Conservation (phyloP, 768 basidiomycete species). For the Mycena rebaudengoi region DNA sequence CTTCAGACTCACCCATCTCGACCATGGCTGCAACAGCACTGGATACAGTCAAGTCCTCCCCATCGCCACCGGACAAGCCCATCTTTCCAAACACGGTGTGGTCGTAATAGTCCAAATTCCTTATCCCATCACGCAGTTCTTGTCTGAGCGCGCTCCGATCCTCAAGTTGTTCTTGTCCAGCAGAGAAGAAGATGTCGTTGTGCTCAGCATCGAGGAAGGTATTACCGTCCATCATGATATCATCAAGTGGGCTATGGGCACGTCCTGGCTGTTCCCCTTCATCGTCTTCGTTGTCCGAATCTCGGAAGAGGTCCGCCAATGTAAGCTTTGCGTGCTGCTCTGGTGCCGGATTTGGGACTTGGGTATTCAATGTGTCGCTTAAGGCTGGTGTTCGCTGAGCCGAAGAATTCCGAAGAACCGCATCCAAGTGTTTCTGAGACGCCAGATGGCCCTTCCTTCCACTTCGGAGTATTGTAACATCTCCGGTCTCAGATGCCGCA, state of each 20-base stretch:
- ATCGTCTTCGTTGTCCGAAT: not conserved
- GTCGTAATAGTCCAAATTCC: not conserved
- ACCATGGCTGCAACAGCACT: not conserved
- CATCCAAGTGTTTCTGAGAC: not conserved
- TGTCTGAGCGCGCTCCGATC: not conserved
- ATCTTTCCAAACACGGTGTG: not conserved
- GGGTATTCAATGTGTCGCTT: too few species aligned
- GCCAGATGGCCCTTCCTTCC: not conserved
- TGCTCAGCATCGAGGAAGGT: not conserved
- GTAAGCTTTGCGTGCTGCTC: not conserved
- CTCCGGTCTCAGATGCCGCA: not conserved
- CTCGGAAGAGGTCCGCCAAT: not conserved
- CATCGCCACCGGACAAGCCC: not conserved
- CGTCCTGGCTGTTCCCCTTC: not conserved
- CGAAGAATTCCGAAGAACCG: too few species aligned
- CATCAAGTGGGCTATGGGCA: not conserved
- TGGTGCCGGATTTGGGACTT: too few species aligned
- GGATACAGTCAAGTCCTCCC: not conserved
- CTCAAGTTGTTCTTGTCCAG: not conserved
- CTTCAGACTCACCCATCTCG: not conserved
- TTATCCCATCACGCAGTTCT: not conserved
- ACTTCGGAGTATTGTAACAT: not conserved
- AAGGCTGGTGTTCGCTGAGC: too few species aligned
- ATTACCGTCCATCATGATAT: not conserved
- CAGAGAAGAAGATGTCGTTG: not conserved